These are phyloP conservation scores for Rutstroemia sp. DNA, from an alignment of 2,329 filamentous ascomycete species.

Conservation along the genomic window DNA sequence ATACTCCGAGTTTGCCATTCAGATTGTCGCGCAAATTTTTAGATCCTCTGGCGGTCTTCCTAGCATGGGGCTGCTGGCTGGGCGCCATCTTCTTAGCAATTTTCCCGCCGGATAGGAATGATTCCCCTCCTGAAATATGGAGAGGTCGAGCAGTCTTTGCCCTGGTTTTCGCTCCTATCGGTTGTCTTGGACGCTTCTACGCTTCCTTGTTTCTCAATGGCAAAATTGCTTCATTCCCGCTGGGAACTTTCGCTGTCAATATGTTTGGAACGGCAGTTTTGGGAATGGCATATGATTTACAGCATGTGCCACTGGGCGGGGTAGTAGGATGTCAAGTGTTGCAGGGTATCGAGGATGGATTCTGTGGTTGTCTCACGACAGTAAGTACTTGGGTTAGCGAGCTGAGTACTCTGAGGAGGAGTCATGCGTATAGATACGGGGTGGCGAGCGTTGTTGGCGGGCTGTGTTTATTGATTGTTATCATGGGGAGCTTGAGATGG, in stretches of 20 bases:
- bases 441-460: conserved; percentile 50
- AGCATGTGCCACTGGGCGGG: conserved; percentile 52
- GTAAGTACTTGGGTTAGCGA: conserved; percentile 62
- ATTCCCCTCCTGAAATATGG: conserved; percentile 51
- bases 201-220: conserved; percentile 64
- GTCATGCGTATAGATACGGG: conserved; percentile 64
- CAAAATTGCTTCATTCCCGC: conserved; percentile 58
- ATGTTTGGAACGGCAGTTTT: conserved; percentile 67
- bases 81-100: conserved; percentile 66
- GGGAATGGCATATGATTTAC: conserved; percentile 71
- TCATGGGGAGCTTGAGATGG: conserved; percentile 75
- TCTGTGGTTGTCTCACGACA: conserved; percentile 60
- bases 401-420: conserved; percentile 43
- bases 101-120: conserved; percentile 55
- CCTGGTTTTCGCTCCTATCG: conserved; percentile 73
- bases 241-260: conserved; percentile 83
- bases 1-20: conserved; percentile 55
- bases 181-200: conserved; percentile 71
- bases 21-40: conserved; percentile 49
- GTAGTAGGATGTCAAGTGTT: conserved; percentile 60
- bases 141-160: conserved; percentile 69
- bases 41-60: conserved; percentile 54
- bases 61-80: conserved; percentile 71
- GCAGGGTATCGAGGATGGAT: conserved; percentile 59
- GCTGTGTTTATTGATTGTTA: conserved; percentile 52